Evolutionary conservation across 2,329 filamentous ascomycete genomes (phyloP).

Genomic region (Trichoderma citrinoviride): DNA sequence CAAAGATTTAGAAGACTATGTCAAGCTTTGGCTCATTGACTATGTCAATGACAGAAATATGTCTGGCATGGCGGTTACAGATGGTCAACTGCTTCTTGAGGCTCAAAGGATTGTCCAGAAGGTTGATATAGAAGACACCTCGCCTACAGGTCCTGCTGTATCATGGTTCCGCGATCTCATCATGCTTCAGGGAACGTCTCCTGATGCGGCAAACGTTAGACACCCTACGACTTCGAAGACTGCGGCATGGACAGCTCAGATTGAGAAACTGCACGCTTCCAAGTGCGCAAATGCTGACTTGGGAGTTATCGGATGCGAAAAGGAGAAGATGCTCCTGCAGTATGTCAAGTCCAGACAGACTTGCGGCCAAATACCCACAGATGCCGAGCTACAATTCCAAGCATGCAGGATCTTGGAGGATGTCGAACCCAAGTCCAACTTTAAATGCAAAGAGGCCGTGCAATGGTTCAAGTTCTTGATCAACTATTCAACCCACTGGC

Average conservation of each 20-base stretch:
- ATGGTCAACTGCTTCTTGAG: constrained; percentile 3
- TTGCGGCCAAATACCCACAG: background rate
- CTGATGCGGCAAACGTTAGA: background rate
- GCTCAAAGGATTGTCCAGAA: constrained; percentile 8
- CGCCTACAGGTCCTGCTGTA: background rate
- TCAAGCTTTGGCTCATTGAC: constrained; percentile 8
- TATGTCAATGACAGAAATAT: constrained; percentile 1
- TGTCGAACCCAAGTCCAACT: constrained; percentile 6
- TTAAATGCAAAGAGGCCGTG: constrained; percentile 1
- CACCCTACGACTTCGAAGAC: background rate
- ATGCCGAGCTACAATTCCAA: background rate
- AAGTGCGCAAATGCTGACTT: background rate
- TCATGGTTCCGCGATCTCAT: constrained; percentile 10
- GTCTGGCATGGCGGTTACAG: background rate
- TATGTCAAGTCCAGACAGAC: background rate
- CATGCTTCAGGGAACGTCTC: background rate
- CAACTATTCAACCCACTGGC: constrained; percentile 2
- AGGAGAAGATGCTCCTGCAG: background rate
- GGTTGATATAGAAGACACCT: constrained; percentile 3
- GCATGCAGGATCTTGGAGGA: constrained; percentile 7
- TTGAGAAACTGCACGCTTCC: background rate
- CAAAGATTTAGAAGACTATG: constrained; percentile 9
- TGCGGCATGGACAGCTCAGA: background rate
- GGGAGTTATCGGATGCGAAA: background rate
- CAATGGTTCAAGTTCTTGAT: constrained; percentile 13